phyloP scores from a whole-genome alignment of 495 filamentous ascomycete species.

The Aspergillus cavernicola region DNA sequence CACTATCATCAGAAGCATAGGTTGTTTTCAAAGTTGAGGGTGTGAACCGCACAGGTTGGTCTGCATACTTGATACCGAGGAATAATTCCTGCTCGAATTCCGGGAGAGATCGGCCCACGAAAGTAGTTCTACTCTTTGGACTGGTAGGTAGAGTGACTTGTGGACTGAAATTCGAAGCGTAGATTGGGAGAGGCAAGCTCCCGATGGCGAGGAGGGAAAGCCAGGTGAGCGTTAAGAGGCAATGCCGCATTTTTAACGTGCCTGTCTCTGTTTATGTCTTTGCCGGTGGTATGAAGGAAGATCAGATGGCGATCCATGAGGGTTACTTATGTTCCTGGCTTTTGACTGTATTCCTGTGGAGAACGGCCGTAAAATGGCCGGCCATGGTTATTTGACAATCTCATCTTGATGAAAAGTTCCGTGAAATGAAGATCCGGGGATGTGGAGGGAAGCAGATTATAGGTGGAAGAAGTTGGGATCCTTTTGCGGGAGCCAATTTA shows the following conservation, averaged over 20 bases:
- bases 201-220: neutral
- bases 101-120: constrained; percentile 28
- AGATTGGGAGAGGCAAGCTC: neutral
- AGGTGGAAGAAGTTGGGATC: constrained; percentile 18
- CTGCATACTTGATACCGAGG: constrained; percentile 35
- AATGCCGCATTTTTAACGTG: neutral
- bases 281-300: neutral
- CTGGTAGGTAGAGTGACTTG: constrained; percentile 11
- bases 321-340: neutral
- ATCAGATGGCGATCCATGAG: neutral
- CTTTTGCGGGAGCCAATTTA: no score
- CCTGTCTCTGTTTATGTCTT: neutral
- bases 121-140: constrained; percentile 14
- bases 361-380: neutral
- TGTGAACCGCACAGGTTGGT: constrained; percentile 30
- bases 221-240: neutral
- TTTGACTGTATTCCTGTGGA: neutral
- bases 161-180: neutral
- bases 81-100: constrained; percentile 33
- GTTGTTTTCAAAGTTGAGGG: constrained; percentile 23
- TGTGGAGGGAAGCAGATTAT: constrained; percentile 1
- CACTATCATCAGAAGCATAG: constrained; percentile 24
- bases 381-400: neutral
- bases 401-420: neutral
- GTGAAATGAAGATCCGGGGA: neutral